These are phyloP conservation scores for Schizosaccharomyces lindneri DNA, from an alignment of 805 yeast genomes.

Conservation along the genomic window DNA sequence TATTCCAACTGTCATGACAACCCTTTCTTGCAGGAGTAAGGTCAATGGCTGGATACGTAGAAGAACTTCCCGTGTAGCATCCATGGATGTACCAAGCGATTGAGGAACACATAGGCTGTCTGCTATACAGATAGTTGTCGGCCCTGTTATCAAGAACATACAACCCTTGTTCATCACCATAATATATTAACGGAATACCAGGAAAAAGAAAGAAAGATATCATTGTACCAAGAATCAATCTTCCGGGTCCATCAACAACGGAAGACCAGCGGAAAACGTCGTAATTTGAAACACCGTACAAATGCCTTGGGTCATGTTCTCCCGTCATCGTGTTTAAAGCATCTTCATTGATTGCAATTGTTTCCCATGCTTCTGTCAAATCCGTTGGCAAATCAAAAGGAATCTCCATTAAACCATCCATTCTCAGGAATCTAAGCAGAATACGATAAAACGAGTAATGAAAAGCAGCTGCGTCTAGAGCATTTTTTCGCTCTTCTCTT, in stretches of 20 bases:
- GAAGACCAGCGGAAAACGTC: slow-evolving; percentile 1
- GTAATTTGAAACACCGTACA: background rate
- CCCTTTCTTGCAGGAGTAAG: background rate
- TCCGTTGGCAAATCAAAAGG: background rate
- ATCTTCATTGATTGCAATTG: background rate
- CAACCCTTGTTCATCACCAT: slow-evolving; percentile 1
- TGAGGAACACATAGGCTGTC: slow-evolving; percentile 1
- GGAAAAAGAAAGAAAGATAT: background rate
- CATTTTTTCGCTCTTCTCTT: background rate
- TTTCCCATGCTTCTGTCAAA: background rate
- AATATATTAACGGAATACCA: background rate
- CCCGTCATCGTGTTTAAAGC: background rate
- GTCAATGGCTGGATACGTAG: background rate
- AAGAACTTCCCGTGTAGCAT: background rate
- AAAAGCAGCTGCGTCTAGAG: background rate
- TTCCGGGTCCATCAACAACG: background rate
- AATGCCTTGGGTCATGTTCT: background rate
- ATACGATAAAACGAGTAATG: background rate
- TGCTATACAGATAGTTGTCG: background rate
- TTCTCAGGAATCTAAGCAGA: background rate
- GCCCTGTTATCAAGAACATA: slow-evolving; percentile 1
- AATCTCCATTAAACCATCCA: background rate
- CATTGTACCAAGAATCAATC: background rate
- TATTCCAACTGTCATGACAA: background rate
- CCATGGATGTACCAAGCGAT: slow-evolving; percentile 1